Evolutionary conservation across 2,329 filamentous ascomycete genomes (phyloP), one percentile per base, ranked within the genome.

Genomic region (Cylindrodendrum hubeiense): DNA sequence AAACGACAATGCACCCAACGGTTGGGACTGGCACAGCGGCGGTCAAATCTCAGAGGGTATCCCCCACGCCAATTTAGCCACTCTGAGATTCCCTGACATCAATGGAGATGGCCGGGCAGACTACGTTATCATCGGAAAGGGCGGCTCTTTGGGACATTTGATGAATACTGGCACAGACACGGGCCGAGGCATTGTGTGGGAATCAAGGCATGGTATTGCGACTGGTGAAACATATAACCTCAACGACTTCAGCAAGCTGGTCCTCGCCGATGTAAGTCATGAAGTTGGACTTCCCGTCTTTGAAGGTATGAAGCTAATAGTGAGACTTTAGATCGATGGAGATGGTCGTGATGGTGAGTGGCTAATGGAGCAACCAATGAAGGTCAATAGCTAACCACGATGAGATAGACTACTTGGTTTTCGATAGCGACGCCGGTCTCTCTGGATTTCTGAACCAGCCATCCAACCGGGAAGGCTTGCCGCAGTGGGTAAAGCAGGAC

Each of bases 21-120:
- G 62, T 4, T 65, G 62, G 62, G 47, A 51, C 13, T 65, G 54
- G 12, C 65, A 67, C 1, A 53, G 56, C 2, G 73, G 72, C 10
- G 73, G 71, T 5, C 30, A 70, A 17, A 73, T 74, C n/a, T 71
- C 73, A 2, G 65, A 63, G 0, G 71, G 71, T 0, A 70, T 72
- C 13, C 71, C 66, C 0, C 72, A 75, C 26, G 72, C 73, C 1
- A 75, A 74, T 22, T 54, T 63, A 2, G 51, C 56, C 12, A 75
- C 73, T 2, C 21, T 75, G 0, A 64, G 71, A 2, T 75, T 75
- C 39, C 63, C 72, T 4, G 71, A 75, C 26, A 68, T 75, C 52
- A 76, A 75, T 39, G 72, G 74, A 10, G 73, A 75, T 50, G 71
- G 72, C 5, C 19, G 73, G 10, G 70, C 73, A 6, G 73, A 74